Evolutionary conservation across 1,284 basidiomycete species (phyloP).

Genomic region (Pterulicium gracile): DNA sequence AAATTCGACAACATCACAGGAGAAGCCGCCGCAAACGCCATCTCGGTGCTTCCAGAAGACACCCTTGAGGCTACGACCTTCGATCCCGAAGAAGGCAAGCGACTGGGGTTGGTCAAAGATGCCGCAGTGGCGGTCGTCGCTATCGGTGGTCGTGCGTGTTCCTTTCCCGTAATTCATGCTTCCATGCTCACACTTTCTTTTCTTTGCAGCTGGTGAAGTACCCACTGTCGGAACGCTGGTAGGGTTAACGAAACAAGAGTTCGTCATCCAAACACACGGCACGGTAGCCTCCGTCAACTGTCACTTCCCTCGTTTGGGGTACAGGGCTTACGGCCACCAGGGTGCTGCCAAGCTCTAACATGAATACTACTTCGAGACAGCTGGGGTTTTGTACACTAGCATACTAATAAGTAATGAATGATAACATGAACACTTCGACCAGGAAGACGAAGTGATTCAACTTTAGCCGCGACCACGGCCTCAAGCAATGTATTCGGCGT

Average conservation of each 20-base stretch:
- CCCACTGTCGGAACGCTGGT: conserved; percentile 40
- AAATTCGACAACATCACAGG: not conserved
- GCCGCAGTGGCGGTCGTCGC: not conserved
- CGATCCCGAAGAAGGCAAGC: not conserved
- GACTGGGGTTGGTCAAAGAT: not conserved
- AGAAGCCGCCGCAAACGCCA: not conserved
- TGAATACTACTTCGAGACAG: too few relatives aligned
- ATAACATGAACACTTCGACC: too few relatives aligned
- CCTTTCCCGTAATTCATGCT: too few relatives aligned
- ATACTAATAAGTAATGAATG: too few relatives aligned
- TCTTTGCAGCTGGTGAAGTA: conserved; percentile 22
- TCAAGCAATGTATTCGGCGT: conserved; percentile 35
- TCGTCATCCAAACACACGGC: conserved; percentile 34
- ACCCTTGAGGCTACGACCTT: not conserved
- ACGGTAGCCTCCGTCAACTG: conserved; percentile 28
- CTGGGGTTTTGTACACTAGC: too few relatives aligned
- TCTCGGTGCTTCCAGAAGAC: not conserved
- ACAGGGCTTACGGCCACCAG: too few relatives aligned
- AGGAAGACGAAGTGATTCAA: too few relatives aligned
- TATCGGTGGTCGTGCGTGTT: too few relatives aligned
- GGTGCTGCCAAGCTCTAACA: too few relatives aligned
- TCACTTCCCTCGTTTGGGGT: conserved; percentile 41
- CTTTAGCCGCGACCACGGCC: not conserved
- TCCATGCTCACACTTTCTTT: too few relatives aligned
- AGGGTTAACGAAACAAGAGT: conserved; percentile 35